Conservation (phyloP, 495 filamentous ascomycete genomes). For the Lasiosphaeria miniovina region DNA sequence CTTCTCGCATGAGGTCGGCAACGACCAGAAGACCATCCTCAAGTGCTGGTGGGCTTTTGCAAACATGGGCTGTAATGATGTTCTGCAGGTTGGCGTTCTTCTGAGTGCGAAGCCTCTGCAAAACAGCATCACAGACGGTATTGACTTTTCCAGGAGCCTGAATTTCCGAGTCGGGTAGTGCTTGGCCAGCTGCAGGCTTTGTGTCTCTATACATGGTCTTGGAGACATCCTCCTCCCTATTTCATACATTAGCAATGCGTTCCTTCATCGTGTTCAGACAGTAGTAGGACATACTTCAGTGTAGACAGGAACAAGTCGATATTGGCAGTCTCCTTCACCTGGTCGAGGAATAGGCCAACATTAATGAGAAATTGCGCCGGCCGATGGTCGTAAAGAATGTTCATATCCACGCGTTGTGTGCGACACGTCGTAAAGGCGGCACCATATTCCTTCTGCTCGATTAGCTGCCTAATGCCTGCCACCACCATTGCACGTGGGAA, state of each 20-base stretch:
- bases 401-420: constrained; percentile 94
- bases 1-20: constrained; percentile 65
- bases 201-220: constrained; percentile 93
- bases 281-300: constrained; percentile 57
- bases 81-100: constrained; percentile 78
- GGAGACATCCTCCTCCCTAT: constrained; percentile 88
- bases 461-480: constrained; percentile 76
- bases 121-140: constrained; percentile 80
- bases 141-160: constrained; percentile 66
- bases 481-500: constrained; percentile 90
- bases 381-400: constrained; percentile 92
- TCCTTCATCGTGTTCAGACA: neutral
- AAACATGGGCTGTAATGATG: constrained; percentile 89
- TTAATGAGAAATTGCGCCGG: constrained; percentile 77
- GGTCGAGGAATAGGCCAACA: constrained; percentile 74
- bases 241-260: constrained; percentile 12
- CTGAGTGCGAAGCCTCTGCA: constrained; percentile 60
- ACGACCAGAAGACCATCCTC: constrained; percentile 81
- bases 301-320: constrained; percentile 92
- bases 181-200: constrained; percentile 22
- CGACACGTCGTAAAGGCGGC: constrained; percentile 83
- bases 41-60: constrained; percentile 85
- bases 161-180: neutral
- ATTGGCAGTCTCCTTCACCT: constrained; percentile 78
- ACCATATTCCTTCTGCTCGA: constrained; percentile 75